Evolutionary conservation across 208 protist genomes (phyloP).

Genomic region (Leishmania amazonensis): DNA sequence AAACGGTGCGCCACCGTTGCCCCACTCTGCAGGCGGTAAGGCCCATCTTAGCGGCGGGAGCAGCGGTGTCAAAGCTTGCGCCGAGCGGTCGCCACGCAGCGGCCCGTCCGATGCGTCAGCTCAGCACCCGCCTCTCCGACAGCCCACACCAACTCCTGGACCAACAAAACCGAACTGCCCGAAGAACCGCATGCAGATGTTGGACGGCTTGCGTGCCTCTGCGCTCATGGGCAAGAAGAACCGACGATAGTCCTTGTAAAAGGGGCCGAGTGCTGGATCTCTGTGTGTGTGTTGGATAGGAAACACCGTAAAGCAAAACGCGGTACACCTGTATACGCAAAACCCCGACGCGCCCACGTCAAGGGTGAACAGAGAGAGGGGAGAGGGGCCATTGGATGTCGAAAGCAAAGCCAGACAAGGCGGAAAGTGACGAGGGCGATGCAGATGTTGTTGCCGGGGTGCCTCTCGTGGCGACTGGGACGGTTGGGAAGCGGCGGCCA

Average conservation of each 20-base stretch:
- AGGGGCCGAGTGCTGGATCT: background rate
- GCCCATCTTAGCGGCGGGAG: background rate
- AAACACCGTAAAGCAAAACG: background rate
- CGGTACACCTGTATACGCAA: background rate
- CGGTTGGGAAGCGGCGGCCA: background rate
- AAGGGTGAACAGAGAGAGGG: background rate
- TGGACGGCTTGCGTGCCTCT: constrained; percentile 44
- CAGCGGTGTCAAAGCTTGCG: background rate
- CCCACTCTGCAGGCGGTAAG: background rate
- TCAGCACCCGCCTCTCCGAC: constrained; percentile 5
- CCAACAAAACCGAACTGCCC: constrained; percentile 4
- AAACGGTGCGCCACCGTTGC: background rate
- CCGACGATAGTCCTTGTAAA: constrained; percentile 2
- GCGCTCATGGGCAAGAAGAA: constrained; percentile 45
- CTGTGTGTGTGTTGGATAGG: background rate
- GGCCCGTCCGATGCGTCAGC: background rate
- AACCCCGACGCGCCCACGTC: background rate
- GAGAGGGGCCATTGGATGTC: background rate
- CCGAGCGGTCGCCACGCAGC: background rate
- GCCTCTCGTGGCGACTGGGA: background rate
- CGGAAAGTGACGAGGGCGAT: background rate
- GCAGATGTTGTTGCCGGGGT: background rate
- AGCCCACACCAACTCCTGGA: background rate
- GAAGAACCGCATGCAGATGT: constrained; percentile 55
- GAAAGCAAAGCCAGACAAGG: background rate